Conservation (phyloP, 805 yeast species). For the Lipomyces japonicus region DNA sequence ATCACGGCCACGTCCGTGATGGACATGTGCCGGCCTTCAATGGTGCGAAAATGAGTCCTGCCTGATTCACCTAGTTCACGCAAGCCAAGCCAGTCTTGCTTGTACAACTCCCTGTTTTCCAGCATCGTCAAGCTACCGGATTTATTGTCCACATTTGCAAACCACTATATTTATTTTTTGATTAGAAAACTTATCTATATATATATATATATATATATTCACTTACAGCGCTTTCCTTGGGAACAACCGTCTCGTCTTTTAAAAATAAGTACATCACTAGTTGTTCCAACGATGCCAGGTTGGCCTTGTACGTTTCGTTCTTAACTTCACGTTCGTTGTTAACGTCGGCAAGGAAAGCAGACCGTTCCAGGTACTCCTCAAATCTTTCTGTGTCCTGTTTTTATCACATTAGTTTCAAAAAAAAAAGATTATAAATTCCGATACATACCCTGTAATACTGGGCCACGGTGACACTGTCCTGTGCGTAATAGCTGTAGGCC, state of each 20-base stretch:
- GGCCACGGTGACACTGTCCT: conserved; percentile 60
- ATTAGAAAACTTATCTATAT: not conserved
- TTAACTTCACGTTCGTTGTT: conserved; percentile 54
- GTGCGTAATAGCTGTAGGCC: conserved; percentile 57
- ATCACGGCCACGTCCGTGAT: conserved; percentile 52
- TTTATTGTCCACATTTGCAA: conserved; percentile 49
- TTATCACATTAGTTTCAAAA: not conserved
- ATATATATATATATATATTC: not conserved
- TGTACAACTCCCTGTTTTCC: conserved; percentile 48
- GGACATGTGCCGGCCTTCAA: conserved; percentile 64
- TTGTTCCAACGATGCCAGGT: conserved; percentile 46
- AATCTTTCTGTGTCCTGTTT: conserved; percentile 49
- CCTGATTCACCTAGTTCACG: conserved; percentile 44
- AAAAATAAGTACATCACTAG: conserved; percentile 59
- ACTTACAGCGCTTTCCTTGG: conserved; percentile 62
- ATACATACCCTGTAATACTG: conserved; percentile 59
- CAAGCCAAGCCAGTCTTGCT: conserved; percentile 60
- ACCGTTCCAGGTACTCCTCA: conserved; percentile 52
- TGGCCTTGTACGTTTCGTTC: conserved; percentile 44
- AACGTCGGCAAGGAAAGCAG: conserved; percentile 58
- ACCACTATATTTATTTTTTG: conserved; percentile 37
- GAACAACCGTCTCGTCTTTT: conserved; percentile 65
- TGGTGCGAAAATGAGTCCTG: conserved; percentile 47
- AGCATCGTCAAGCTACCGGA: conserved; percentile 47
- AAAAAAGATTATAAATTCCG: not conserved